These are phyloP conservation scores for Lachnellula suecica DNA, from an alignment of 2,329 filamentous ascomycete species.

Conservation along the genomic window DNA sequence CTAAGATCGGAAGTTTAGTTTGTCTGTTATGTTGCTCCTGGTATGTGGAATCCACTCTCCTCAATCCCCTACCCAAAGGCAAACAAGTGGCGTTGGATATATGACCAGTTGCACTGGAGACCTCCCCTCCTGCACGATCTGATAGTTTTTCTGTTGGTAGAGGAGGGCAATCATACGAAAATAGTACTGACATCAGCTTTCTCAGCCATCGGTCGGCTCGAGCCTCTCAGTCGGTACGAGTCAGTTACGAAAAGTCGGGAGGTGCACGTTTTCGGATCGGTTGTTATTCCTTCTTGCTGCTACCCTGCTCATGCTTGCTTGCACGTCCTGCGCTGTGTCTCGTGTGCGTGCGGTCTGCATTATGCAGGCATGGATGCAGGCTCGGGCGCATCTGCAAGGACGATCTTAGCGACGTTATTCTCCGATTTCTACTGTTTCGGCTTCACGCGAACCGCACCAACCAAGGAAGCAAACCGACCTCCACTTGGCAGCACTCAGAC, in stretches of 20 bases:
- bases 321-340: background rate
- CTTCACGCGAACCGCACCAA: background rate
- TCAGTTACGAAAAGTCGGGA: background rate
- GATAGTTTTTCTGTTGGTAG: background rate
- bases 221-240: background rate
- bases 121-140: background rate
- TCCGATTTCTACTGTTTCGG: background rate
- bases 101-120: background rate
- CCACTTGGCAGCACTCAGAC: too few relatives aligned
- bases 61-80: background rate
- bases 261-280: background rate
- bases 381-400: background rate
- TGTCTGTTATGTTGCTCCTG: background rate
- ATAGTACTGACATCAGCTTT: background rate
- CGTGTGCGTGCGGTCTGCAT: background rate
- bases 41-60: background rate
- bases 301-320: background rate
- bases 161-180: background rate
- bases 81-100: background rate
- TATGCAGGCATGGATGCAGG: background rate
- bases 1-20: slow-evolving; percentile 8
- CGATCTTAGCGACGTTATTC: background rate
- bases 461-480: background rate
- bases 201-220: background rate
- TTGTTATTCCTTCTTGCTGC: background rate